Percentiles rank a stretch among this genome's conserved stretches.
These are phyloP conservation scores for Castanea crenata DNA, from an alignment of 306 rosid species.

Conservation along the genomic window DNA sequence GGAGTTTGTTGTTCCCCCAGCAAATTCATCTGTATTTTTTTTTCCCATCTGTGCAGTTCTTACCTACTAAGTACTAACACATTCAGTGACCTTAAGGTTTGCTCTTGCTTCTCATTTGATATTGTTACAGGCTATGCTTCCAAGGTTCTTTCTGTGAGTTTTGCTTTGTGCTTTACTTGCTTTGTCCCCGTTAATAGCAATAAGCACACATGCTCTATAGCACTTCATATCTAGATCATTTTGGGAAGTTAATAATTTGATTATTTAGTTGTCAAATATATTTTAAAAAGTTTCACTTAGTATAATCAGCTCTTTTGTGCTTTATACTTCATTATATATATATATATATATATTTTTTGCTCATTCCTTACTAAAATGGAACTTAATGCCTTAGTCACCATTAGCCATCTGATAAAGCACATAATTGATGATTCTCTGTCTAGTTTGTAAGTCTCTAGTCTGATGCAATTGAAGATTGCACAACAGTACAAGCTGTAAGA, in stretches of 20 bases:
- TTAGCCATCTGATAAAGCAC: too few relatives aligned
- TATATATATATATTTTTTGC: too few relatives aligned
- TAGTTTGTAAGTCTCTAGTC: too few relatives aligned
- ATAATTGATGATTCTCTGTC: too few relatives aligned
- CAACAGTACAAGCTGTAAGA: not conserved
- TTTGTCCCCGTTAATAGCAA: not conserved
- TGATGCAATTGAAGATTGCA: too few relatives aligned
- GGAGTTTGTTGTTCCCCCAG: constrained; percentile 92
- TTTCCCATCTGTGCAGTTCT: constrained; percentile 83
- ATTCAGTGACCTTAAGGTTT: constrained; percentile 84
- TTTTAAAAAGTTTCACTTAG: not conserved
- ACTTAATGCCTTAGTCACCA: too few relatives aligned
- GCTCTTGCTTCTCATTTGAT: constrained; percentile 13
- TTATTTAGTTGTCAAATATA: not conserved
- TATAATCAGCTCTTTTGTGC: not conserved
- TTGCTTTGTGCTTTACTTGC: not conserved
- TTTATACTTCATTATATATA: not conserved
- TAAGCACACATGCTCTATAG: not conserved
- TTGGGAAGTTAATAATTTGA: not conserved
- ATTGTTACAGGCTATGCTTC: not conserved
- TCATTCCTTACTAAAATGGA: too few relatives aligned
- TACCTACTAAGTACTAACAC: constrained; percentile 53
- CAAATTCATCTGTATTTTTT: constrained; percentile 70
- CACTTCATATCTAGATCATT: not conserved
- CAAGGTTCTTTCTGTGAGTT: not conserved